Percentiles rank a stretch among this genome's conserved stretches.
phyloP scores from a whole-genome alignment of 2,329 filamentous ascomycete genomes.

The Fusarium xylarioides region DNA sequence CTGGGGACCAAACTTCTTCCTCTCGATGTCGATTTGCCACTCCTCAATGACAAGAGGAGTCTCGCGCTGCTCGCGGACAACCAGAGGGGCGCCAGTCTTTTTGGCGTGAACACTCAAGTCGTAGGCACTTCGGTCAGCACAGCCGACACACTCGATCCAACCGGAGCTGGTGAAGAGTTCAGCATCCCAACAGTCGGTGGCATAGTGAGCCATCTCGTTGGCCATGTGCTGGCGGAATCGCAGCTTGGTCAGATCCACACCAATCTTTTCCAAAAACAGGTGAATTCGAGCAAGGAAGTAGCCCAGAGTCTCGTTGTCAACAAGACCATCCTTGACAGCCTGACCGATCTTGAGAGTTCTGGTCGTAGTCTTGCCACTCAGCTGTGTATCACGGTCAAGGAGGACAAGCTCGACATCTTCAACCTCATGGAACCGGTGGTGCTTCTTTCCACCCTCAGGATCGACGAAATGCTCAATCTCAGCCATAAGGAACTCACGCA shows the following conservation, averaged over 20 bases:
- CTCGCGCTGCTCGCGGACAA: slow-evolving; percentile 83
- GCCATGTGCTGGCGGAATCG: slow-evolving; percentile 97
- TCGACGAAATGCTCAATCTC: slow-evolving; percentile 99
- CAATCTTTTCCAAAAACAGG: slow-evolving; percentile 87
- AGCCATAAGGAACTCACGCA: slow-evolving; percentile 98
- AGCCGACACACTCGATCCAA: slow-evolving; percentile 98
- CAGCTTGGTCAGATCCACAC: slow-evolving; percentile 86
- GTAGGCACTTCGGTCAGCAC: slow-evolving; percentile 94
- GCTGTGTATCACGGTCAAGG: slow-evolving; percentile 85
- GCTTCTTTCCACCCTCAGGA: slow-evolving; percentile 93
- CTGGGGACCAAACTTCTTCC: slow-evolving; percentile 93
- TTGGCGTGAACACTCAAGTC: slow-evolving; percentile 92
- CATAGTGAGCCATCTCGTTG: slow-evolving; percentile 85
- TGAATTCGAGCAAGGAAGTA: slow-evolving; percentile 97
- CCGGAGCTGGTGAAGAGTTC: slow-evolving; percentile 91
- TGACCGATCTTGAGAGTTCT: slow-evolving; percentile 81
- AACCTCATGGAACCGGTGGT: slow-evolving; percentile 86
- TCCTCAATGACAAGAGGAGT: slow-evolving; percentile 84
- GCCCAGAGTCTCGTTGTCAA: slow-evolving; percentile 97
- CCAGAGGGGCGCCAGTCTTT: slow-evolving; percentile 85
- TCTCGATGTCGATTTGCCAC: slow-evolving; percentile 87
- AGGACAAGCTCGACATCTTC: slow-evolving; percentile 84
- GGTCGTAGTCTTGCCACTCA: slow-evolving; percentile 82
- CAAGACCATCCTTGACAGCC: slow-evolving; percentile 81
- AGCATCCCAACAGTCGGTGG: slow-evolving; percentile 96